Evolutionary conservation across 2,329 filamentous ascomycete genomes (phyloP).

Genomic region (Fusarium algeriense): DNA sequence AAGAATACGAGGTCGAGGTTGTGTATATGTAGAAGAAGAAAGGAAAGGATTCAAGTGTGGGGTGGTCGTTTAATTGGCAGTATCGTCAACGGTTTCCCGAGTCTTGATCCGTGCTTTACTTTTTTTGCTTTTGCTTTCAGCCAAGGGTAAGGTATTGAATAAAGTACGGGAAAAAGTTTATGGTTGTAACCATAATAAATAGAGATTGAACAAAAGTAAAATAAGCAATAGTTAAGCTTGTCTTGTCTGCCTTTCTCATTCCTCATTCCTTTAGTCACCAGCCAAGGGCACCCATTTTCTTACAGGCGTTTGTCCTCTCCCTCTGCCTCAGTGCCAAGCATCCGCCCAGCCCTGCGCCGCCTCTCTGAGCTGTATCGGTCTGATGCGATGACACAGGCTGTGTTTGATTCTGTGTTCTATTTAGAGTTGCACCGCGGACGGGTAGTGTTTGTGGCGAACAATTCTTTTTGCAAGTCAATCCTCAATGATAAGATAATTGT

Average conservation of each 20-base stretch:
- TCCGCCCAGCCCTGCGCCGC: constrained; percentile 36
- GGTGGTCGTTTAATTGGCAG: constrained; percentile 29
- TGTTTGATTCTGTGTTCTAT: not conserved
- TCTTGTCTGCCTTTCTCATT: not conserved
- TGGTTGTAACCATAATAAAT: not conserved
- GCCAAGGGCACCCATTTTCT: constrained; percentile 29
- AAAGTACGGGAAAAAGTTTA: not conserved
- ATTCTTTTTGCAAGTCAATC: not conserved
- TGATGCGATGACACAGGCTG: constrained; percentile 15
- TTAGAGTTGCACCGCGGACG: not conserved
- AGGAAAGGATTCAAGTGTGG: constrained; percentile 20
- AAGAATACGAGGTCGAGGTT: constrained; percentile 13
- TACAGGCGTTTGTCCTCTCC: constrained; percentile 13
- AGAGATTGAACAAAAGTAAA: not conserved
- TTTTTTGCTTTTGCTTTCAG: not conserved
- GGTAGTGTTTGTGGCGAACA: not conserved
- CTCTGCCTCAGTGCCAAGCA: constrained; percentile 31
- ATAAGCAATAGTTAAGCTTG: not conserved
- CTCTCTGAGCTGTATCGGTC: constrained; percentile 25
- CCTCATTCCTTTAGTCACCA: not conserved
- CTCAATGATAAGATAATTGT: not conserved
- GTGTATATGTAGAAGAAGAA: constrained; percentile 10
- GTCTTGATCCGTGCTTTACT: constrained; percentile 11
- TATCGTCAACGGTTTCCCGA: constrained; percentile 28
- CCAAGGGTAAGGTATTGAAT: not conserved